Percentiles rank a stretch among this genome's conserved stretches.
phyloP scores from a whole-genome alignment of 768 basidiomycete genomes.

The Lentinula sp. region DNA sequence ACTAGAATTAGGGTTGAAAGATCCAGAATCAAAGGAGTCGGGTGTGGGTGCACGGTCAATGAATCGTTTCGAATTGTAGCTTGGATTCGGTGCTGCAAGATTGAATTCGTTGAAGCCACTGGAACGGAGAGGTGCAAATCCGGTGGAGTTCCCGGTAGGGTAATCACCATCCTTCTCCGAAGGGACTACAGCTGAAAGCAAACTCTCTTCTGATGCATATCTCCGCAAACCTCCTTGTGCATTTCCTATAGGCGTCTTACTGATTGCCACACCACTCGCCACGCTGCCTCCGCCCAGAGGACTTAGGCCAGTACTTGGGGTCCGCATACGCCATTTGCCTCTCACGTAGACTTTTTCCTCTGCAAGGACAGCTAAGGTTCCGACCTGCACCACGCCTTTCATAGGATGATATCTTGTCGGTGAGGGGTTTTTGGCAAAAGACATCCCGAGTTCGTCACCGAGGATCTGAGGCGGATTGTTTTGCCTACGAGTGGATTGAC shows the following conservation, averaged over 20 bases:
- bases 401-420: slow-evolving; percentile 1
- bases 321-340: slow-evolving; percentile 5
- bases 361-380: neutral
- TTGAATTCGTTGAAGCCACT: slow-evolving; percentile 4
- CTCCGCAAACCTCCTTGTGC: neutral
- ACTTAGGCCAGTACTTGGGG: slow-evolving; percentile 1
- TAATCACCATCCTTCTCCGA: neutral
- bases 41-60: neutral
- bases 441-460: neutral
- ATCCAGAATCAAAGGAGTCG: neutral
- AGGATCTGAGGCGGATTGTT: neutral
- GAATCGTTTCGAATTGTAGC: neutral
- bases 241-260: neutral
- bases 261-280: neutral
- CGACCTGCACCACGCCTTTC: neutral
- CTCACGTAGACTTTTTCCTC: slow-evolving; percentile 3
- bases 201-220: slow-evolving; percentile 5
- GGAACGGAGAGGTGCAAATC: slow-evolving; percentile 4
- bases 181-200: neutral
- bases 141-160: neutral
- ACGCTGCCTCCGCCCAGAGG: neutral
- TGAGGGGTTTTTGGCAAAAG: slow-evolving; percentile 1
- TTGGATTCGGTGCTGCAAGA: neutral
- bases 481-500: neutral
- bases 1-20: neutral